phyloP scores from a whole-genome alignment of 2,329 filamentous ascomycete genomes.

The Fusarium duplospermum region DNA sequence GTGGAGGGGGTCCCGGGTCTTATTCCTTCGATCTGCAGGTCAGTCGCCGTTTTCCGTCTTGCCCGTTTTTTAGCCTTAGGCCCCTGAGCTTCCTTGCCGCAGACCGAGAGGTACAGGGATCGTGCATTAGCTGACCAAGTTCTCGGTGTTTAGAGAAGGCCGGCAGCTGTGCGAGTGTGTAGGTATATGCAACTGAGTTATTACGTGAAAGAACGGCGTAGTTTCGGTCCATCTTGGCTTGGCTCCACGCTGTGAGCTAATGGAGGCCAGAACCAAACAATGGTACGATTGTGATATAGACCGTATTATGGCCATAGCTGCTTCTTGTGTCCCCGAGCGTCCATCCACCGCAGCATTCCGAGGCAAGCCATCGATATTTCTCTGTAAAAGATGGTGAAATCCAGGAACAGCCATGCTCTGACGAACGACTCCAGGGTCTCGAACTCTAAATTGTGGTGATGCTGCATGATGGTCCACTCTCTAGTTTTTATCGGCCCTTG shows the following conservation, averaged over 20 bases:
- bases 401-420: background rate
- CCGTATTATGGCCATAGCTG: background rate
- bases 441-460: background rate
- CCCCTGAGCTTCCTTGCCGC: background rate
- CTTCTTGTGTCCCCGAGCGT: background rate
- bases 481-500: background rate
- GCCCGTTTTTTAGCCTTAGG: background rate
- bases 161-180: background rate
- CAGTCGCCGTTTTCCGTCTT: conserved; percentile 5
- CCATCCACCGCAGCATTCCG: background rate
- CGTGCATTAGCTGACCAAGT: conserved; percentile 1
- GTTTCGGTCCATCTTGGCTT: background rate
- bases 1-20: conserved; percentile 25
- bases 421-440: background rate
- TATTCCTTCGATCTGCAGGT: conserved; percentile 24
- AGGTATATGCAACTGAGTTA: background rate
- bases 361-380: background rate
- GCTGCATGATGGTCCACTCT: background rate
- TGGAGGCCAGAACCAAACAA: background rate
- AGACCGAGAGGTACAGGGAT: background rate
- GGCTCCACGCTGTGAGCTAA: background rate
- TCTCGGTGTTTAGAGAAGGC: background rate
- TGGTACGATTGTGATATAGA: background rate
- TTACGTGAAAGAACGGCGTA: background rate
- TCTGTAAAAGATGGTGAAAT: background rate